Conservation (phyloP, 208 protist species). For the Trypanosoma avium region DNA sequence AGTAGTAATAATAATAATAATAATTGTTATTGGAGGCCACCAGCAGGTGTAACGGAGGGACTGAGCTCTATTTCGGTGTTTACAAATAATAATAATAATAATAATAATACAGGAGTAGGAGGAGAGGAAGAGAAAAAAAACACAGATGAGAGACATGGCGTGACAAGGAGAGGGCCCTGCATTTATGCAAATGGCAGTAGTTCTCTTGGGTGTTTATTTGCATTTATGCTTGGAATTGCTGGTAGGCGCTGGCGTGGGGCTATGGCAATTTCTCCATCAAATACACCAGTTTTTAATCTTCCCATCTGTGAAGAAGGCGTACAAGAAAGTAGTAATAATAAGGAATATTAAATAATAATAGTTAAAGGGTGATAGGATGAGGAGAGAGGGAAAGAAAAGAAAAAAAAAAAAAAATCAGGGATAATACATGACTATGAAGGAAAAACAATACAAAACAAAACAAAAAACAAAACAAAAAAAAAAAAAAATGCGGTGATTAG, state of each 20-base stretch:
- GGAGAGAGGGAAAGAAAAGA: not conserved
- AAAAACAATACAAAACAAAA: no score
- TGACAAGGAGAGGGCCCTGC: constrained; percentile 9
- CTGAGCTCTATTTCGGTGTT: not conserved
- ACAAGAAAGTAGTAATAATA: no score
- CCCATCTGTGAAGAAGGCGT: no score
- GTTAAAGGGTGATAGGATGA: not conserved
- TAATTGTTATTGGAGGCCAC: constrained; percentile 39
- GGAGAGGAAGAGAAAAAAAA: no score
- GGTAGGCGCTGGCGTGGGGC: constrained; percentile 44
- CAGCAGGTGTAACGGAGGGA: constrained; percentile 28
- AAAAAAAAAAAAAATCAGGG: no score
- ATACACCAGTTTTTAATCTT: constrained; percentile 45
- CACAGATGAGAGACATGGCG: not conserved
- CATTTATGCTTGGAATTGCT: constrained; percentile 30
- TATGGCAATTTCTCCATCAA: constrained; percentile 56
- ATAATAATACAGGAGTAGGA: no score
- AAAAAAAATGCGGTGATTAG: no score
- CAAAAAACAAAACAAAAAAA: no score
- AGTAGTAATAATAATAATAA: no score
- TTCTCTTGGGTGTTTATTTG: constrained; percentile 40
- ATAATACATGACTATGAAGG: no score
- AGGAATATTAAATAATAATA: not conserved
- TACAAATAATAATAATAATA: not conserved
- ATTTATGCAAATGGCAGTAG: constrained; percentile 46